A percentile compares a stretch with the other conserved stretches of the same genome.
Evolutionary conservation across 495 filamentous ascomycete genomes (phyloP).

Genomic region (Annulohypoxylon stygium): DNA sequence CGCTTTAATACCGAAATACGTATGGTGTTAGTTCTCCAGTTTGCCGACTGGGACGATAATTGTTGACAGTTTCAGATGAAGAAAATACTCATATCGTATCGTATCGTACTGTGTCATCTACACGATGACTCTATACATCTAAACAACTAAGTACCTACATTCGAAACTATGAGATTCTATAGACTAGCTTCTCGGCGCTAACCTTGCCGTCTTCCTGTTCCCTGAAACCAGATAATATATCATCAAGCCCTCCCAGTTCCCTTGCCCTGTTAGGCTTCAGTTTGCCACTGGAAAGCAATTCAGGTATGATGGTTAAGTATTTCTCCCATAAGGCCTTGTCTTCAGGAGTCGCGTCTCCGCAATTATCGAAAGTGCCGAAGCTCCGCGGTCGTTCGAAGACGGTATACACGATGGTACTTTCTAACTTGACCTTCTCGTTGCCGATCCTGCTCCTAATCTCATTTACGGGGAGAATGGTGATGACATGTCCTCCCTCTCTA

Average conservation of each 20-base stretch:
- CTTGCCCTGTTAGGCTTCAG: slow-evolving; percentile 42
- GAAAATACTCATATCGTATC: not conserved
- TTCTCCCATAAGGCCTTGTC: slow-evolving; percentile 49
- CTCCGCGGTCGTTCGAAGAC: slow-evolving; percentile 43
- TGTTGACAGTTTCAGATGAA: not conserved
- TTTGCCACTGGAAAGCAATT: slow-evolving; percentile 38
- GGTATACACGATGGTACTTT: slow-evolving; percentile 47
- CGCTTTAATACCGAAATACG: not conserved
- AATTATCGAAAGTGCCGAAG: slow-evolving; percentile 39
- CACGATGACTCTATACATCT: not conserved
- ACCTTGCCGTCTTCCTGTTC: slow-evolving; percentile 50
- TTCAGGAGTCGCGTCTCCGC: slow-evolving; percentile 39
- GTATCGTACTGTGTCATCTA: not conserved
- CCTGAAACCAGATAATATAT: slow-evolving; percentile 50
- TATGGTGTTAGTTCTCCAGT: not conserved
- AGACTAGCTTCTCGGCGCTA: slow-evolving; percentile 55
- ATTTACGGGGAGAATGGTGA: slow-evolving; percentile 42
- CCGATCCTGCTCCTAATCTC: slow-evolving; percentile 27
- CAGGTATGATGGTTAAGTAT: slow-evolving; percentile 43
- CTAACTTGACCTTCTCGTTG: slow-evolving; percentile 43
- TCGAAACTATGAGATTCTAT: slow-evolving; percentile 44
- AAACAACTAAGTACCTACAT: not conserved
- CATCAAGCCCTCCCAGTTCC: slow-evolving; percentile 50
- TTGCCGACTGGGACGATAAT: not conserved
- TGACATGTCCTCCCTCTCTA: slow-evolving; percentile 39